phyloP scores from a whole-genome alignment of 164 flowering plant genomes.

The Buxus sempervirens region DNA sequence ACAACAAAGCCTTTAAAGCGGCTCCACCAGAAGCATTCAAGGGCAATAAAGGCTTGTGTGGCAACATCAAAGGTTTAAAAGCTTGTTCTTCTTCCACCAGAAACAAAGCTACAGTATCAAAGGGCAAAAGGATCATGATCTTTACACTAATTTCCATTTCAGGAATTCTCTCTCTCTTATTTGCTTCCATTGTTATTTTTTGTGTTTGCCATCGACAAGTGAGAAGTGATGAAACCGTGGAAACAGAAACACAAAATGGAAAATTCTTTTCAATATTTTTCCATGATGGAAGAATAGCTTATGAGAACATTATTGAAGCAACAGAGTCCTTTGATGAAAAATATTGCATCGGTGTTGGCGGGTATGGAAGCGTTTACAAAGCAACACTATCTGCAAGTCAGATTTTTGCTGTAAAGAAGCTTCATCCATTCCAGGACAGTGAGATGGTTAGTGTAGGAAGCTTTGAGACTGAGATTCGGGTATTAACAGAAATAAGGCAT shows the following conservation, averaged over 20 bases:
- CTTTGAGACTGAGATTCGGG: background rate
- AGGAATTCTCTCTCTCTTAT: background rate
- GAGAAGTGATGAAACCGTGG: background rate
- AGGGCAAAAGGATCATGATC: background rate
- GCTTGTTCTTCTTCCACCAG: background rate
- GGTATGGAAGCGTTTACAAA: background rate
- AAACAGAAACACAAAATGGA: background rate
- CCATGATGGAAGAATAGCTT: background rate
- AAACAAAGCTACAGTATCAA: background rate
- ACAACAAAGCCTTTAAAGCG: background rate
- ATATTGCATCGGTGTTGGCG: background rate
- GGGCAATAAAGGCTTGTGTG: constrained; percentile 6
- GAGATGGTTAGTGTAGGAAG: background rate
- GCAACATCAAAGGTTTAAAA: background rate
- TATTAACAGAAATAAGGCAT: background rate
- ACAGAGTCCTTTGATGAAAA: background rate
- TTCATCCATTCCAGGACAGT: background rate
- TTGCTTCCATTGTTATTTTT: background rate
- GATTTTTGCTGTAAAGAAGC: background rate
- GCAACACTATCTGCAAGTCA: background rate
- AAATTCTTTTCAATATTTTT: background rate
- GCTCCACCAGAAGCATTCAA: background rate
- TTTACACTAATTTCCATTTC: background rate
- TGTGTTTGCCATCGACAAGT: background rate
- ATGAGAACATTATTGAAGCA: background rate